Conservation (phyloP, 139 green algal species). For the Monoraphidium neglectum region DNA sequence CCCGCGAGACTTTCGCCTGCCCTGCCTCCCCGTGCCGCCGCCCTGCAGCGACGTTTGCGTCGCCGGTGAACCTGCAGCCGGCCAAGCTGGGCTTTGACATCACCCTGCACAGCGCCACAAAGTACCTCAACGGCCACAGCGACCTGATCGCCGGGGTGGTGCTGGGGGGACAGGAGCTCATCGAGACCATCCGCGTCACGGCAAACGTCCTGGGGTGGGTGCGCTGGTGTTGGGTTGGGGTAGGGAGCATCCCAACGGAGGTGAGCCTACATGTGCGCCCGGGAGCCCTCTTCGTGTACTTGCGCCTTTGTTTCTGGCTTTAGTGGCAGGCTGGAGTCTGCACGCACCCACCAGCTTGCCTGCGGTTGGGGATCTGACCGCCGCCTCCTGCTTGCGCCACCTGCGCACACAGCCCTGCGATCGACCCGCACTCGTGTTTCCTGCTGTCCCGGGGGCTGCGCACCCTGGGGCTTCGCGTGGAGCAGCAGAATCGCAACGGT, state of each 20-base stretch:
- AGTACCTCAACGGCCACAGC: conserved; percentile 70
- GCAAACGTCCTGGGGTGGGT: too few relatives aligned
- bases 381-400: too few relatives aligned
- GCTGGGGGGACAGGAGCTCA: conserved; percentile 66
- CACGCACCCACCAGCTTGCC: not conserved
- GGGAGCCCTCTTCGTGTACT: too few relatives aligned
- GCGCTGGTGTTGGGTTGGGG: too few relatives aligned
- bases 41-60: conserved; percentile 94
- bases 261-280: too few relatives aligned
- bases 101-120: conserved; percentile 94
- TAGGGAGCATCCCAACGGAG: too few relatives aligned
- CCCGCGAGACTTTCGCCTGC: too few relatives aligned
- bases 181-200: conserved; percentile 40
- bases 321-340: conserved; percentile 79
- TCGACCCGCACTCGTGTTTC: conserved; percentile 89
- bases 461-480: conserved; percentile 89
- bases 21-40: too few relatives aligned
- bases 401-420: not conserved
- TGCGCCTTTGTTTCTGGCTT: conserved; percentile 33
- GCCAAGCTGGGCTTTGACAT: conserved; percentile 75
- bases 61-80: conserved; percentile 77
- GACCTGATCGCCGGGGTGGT: conserved; percentile 74
- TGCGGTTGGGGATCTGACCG: not conserved
- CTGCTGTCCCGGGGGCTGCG: conserved; percentile 93
- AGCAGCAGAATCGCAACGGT: conserved; percentile 64